A percentile compares a stretch with the other conserved stretches of the same genome.
phyloP scores from a whole-genome alignment of 139 green algal genomes.

The Picochlorum sp. region DNA sequence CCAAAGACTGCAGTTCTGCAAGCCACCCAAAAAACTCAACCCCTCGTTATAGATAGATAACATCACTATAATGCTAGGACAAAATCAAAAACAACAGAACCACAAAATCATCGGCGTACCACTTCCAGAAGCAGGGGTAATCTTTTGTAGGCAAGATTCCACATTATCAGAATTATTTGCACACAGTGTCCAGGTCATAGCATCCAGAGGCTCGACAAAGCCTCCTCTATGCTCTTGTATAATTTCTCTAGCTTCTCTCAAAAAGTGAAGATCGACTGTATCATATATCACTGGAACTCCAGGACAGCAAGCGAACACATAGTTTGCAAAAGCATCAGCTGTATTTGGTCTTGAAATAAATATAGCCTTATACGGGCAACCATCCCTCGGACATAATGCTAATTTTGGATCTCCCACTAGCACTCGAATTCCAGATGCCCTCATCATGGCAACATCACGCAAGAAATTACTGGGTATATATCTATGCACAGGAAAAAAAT shows the following conservation, averaged over 20 bases:
- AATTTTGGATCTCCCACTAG: neutral
- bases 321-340: neutral
- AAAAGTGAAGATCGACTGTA: conserved; percentile 20
- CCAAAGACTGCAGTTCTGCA: too few species aligned
- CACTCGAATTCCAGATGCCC: neutral
- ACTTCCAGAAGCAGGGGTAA: too few species aligned
- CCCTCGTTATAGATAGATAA: too few species aligned
- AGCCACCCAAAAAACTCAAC: too few species aligned
- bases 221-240: neutral
- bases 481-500: neutral
- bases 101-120: too few species aligned
- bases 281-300: conserved; percentile 7
- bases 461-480: neutral
- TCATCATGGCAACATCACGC: neutral
- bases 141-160: neutral
- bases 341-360: neutral
- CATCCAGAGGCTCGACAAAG: neutral
- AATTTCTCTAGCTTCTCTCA: conserved; percentile 5
- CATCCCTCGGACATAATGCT: neutral
- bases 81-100: too few species aligned
- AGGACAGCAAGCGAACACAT: neutral
- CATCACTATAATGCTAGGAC: too few species aligned
- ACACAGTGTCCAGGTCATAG: neutral
- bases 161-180: neutral
- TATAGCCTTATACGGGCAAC: neutral